These are phyloP conservation scores for Ustilago vetiveriae DNA, from an alignment of 1,284 basidiomycete species.

Conservation along the genomic window DNA sequence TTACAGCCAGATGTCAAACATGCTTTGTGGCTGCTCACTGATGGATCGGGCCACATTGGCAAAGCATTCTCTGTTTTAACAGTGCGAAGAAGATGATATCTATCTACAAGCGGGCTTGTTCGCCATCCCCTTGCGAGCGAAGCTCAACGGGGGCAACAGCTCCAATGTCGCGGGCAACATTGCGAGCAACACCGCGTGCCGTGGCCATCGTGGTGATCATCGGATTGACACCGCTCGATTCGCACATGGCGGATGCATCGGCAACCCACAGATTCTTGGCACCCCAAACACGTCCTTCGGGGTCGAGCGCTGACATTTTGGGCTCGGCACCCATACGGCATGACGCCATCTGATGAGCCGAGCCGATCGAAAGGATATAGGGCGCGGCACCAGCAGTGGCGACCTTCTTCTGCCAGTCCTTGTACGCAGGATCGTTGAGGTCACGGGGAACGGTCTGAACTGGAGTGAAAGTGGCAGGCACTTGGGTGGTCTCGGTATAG, in stretches of 20 bases:
- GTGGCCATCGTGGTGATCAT: constrained; percentile 69
- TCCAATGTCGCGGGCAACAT: constrained; percentile 63
- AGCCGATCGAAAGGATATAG: constrained; percentile 49
- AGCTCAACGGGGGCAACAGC: constrained; percentile 32
- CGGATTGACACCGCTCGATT: constrained; percentile 70
- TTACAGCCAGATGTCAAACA: too few relatives aligned
- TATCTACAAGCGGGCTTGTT: constrained; percentile 33
- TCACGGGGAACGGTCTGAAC: constrained; percentile 54
- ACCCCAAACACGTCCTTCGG: constrained; percentile 69
- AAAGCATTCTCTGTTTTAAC: too few relatives aligned
- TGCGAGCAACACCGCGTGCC: constrained; percentile 59
- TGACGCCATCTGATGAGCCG: constrained; percentile 69
- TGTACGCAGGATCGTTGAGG: constrained; percentile 55
- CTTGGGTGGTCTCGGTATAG: constrained; percentile 53
- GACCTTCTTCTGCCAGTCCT: constrained; percentile 63
- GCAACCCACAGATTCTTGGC: constrained; percentile 69
- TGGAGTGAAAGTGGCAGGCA: constrained; percentile 54
- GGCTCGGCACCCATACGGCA: constrained; percentile 68
- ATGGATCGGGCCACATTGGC: too few relatives aligned
- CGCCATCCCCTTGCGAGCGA: constrained; percentile 11
- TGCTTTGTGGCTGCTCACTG: too few relatives aligned
- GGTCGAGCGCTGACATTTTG: constrained; percentile 66
- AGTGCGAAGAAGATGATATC: too few relatives aligned
- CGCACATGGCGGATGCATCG: constrained; percentile 69
- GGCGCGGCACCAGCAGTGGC: constrained; percentile 47